Base-by-base conservation (phyloP, 179 eudicot genomes). In the Beta lomatogona region DNA sequence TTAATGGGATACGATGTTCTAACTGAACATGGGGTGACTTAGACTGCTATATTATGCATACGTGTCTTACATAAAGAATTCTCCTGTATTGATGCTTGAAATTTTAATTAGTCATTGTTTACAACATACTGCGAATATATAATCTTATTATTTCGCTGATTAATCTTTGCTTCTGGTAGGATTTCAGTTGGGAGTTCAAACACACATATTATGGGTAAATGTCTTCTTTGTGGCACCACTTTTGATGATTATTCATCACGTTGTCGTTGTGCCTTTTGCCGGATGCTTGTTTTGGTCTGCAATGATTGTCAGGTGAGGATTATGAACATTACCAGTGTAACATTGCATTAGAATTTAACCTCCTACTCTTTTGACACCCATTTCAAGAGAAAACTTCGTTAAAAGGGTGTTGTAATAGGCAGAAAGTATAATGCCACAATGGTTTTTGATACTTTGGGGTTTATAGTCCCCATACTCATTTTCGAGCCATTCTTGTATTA, bases 251-350 rank as follows among this genome's bases (percentile, higher is more conserved):
- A 95, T 75, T 90, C 97, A 64, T 87, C 97, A 75, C 91, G 99
- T 64, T 87, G 86, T 81, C 92, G 99, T 82, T 95, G 99, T 86
- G 84, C 79, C 71, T 87, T 87, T 88, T 95, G 99, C 83, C 91
- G 99, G 79, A 95, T 95, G 99, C 99, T 95, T 82, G 98, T 95
- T 80, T 89, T 95, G 83, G 89, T 95, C 79, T 95, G 99, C 84
- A 80, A 91, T 71, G 44, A 55, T 54, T 73, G 77, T 73, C 63
- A 57, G 64, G 77, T 73, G 53, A 53, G 60, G 45, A 6, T 63
- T n/a, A 63, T 53, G 61, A 25, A 46, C 48, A 19, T 10, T 71
- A 4, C 52, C 36, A 2, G 44, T 44, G 52, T 4, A 4, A 52
- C 41, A 13, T 41, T 9, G 12, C 41, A 11, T 21, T 31, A 1